Conservation (phyloP, 2,329 filamentous ascomycete species). For the Fusarium sp. region DNA sequence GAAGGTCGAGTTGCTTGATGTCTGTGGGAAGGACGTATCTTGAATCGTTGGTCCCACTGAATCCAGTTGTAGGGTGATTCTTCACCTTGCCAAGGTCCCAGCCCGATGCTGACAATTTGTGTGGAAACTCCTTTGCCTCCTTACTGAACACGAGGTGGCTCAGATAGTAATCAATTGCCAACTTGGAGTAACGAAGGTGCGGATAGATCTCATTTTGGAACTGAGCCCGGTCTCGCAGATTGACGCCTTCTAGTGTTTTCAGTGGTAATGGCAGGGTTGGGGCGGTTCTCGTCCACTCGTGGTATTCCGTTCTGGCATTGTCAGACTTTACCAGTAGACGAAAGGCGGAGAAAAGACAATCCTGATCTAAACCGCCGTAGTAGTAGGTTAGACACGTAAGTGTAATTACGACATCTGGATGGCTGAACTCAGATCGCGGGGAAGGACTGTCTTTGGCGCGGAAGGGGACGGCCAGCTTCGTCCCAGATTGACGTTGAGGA, state of each 20-base stretch:
- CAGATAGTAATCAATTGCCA: slow-evolving; percentile 59
- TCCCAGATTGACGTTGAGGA: slow-evolving; percentile 55
- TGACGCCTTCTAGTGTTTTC: slow-evolving; percentile 61
- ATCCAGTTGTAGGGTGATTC: slow-evolving; percentile 66
- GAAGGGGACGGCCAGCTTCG: slow-evolving; percentile 74
- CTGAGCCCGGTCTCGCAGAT: slow-evolving; percentile 64
- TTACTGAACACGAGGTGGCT: slow-evolving; percentile 70
- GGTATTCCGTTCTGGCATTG: slow-evolving; percentile 63
- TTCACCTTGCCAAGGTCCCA: slow-evolving; percentile 63
- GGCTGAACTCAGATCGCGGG: slow-evolving; percentile 72
- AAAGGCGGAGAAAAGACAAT: slow-evolving; percentile 62
- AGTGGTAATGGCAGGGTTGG: slow-evolving; percentile 52
- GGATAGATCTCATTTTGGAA: slow-evolving; percentile 50
- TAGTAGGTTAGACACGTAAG: slow-evolving; percentile 72
- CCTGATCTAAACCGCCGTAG: slow-evolving; percentile 63
- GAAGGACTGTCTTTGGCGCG: slow-evolving; percentile 73
- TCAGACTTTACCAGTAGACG: slow-evolving; percentile 61
- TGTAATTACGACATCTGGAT: slow-evolving; percentile 73
- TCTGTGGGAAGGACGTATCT: slow-evolving; percentile 68
- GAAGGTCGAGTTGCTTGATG: slow-evolving; percentile 70
- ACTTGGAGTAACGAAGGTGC: slow-evolving; percentile 54
- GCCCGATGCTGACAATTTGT: slow-evolving; percentile 72
- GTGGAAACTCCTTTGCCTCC: slow-evolving; percentile 70
- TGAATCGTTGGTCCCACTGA: slow-evolving; percentile 78
- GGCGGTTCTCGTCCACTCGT: slow-evolving; percentile 56